These are phyloP conservation scores for Eragrostis curvula DNA, from an alignment of 176 grass and related monocot species.

Conservation along the genomic window DNA sequence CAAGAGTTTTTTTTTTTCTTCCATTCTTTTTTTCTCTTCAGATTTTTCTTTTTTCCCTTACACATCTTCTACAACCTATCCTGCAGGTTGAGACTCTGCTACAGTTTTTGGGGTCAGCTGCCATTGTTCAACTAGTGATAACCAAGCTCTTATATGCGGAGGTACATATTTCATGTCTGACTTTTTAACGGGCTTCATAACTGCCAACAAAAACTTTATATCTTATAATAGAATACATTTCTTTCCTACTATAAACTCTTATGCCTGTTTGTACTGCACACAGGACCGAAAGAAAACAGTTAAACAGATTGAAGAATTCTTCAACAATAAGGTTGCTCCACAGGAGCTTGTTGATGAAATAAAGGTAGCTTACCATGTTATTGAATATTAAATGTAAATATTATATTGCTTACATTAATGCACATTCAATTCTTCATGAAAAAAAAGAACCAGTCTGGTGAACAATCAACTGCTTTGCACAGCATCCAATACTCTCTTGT, in stretches of 20 bases:
- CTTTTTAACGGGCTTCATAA: conserved; percentile 20
- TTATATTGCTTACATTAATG: conserved; percentile 2
- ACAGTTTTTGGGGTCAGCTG: conserved; percentile 93
- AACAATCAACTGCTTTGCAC: neutral
- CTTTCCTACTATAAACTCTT: neutral
- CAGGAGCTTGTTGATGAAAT: conserved; percentile 97
- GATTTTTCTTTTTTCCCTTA: conserved; percentile 18
- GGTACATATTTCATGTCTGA: conserved; percentile 50
- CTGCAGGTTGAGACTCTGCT: conserved; percentile 93
- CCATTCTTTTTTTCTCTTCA: neutral
- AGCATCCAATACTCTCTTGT: neutral
- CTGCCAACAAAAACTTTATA: neutral
- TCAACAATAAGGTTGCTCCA: conserved; percentile 95
- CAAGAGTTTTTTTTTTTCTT: neutral
- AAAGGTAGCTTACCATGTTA: conserved; percentile 59
- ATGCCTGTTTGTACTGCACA: conserved; percentile 23
- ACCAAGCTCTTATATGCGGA: conserved; percentile 81
- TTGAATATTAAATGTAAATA: neutral
- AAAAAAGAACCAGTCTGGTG: neutral
- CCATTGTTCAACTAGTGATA: conserved; percentile 71
- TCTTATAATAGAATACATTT: neutral
- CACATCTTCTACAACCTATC: conserved; percentile 14
- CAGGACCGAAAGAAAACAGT: conserved; percentile 87
- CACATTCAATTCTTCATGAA: neutral
- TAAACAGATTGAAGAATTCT: conserved; percentile 79